Evolutionary conservation across 192 early-diverging fungal genomes (phyloP).

Genomic region (Coemansia sp.): DNA sequence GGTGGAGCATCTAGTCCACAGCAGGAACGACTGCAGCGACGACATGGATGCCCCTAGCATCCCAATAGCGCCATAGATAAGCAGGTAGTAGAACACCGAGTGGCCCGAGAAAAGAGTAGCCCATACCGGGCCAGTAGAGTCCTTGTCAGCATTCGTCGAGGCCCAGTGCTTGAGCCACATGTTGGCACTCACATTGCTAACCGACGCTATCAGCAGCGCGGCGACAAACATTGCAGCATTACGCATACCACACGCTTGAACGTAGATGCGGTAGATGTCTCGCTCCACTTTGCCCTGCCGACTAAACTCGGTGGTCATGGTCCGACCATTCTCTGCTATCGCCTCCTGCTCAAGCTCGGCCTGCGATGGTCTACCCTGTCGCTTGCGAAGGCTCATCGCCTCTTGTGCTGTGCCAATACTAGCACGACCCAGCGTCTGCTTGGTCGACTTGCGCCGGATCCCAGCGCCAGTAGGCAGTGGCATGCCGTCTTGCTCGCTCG

Average conservation of each 20-base stretch:
- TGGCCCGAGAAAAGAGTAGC: conserved; percentile 7
- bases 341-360: neutral
- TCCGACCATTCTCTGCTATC: conserved; percentile 18
- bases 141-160: conserved; percentile 53
- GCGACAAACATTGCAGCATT: conserved; percentile 60
- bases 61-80: conserved; percentile 80
- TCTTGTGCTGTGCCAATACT: conserved; percentile 44
- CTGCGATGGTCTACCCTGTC: neutral
- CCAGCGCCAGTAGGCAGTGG: conserved; percentile 20
- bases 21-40: conserved; percentile 74
- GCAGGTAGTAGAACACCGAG: conserved; percentile 64
- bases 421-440: conserved; percentile 52
- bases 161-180: conserved; percentile 78
- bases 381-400: neutral
- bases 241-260: conserved; percentile 67
- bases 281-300: conserved; percentile 79
- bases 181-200: conserved; percentile 59
- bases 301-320: conserved; percentile 76
- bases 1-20: conserved; percentile 86
- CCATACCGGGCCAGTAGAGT: neutral
- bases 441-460: conserved; percentile 30
- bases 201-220: conserved; percentile 59
- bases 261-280: conserved; percentile 80
- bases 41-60: conserved; percentile 66
- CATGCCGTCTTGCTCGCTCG: conserved; percentile 22